Evolutionary conservation across 805 yeast genomes (phyloP), one percentile per base, ranked within the genome.

Genomic region (Ascoidea tarda): DNA sequence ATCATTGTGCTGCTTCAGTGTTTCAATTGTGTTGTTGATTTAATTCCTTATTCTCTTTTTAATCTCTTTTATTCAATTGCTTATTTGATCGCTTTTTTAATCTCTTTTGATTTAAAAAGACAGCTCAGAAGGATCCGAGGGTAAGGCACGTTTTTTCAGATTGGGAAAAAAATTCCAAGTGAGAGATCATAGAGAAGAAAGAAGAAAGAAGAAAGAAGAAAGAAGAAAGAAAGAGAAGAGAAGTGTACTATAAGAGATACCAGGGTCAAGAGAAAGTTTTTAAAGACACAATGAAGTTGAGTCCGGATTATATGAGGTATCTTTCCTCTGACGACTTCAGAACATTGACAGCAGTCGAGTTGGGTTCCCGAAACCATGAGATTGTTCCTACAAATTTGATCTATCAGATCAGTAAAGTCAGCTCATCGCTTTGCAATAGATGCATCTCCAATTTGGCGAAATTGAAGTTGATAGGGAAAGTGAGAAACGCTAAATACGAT

Each of bases 401-500:
- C 52, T 85, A 82, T 57, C 84, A 84, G 57, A 87, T 96, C 12
- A 87, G 88, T 4, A 66, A 89, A 61, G 78, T 85, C 58, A 80
- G 88, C 21, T 78, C 79, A 5, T 79, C 95, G 1, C 83, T 84
- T 32, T 86, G 95, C 0, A 82, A 82, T 61, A 75, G 87, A 60
- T 78, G 87, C 31, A 84, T 93, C 46, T 77, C 87, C 12, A 95
- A 87, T 60, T 73, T 93, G 55, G 97, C 98, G 32, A 91, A 91
- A 66, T 69, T 88, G 56, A 88, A 82, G 60, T 70, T 93, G 51
- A 76, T 93, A 31, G 75, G 91, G 1, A 75, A 82, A 57, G 73
- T 88, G 54, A 77, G 96, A 69, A 93, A 93, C 66, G 95, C 96
- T 42, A 87, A 82, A 61, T 91, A 93, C 66, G 99, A 93, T 65